Evolutionary conservation across 805 yeast genomes (phyloP), one percentile per base, ranked within the genome.

Genomic region (Candida ulmi): DNA sequence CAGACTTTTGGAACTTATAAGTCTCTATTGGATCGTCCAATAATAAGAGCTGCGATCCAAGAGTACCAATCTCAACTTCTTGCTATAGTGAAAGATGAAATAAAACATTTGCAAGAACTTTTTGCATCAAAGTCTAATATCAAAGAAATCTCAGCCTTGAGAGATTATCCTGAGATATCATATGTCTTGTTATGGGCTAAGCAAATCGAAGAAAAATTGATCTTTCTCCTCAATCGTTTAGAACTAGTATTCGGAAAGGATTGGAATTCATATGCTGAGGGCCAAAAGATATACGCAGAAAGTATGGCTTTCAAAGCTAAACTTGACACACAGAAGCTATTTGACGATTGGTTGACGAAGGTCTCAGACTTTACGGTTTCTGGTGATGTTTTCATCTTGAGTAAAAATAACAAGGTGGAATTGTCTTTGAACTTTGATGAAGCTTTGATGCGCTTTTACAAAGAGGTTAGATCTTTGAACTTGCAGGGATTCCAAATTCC

Each of bases 221-320:
- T 60, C 4, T 56, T 60, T 18, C 54, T 78, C n/a, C 50, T 67
- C 25, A 47, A 55, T 4, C 65, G 76, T 24, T 58, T 81, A 8
- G 76, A 73, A 33, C 56, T 67, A 11, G 66, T 81, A 4, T 60
- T 83, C 8, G 85, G 88, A 0, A 52, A 65, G 15, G 76, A 77
- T 8, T 83, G 90, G 90, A 61, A 57, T 17, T 60, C 67, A 9
- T 77, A 75, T 42, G 72, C 80, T 2, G 88, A 80, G 38, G 96
- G 96, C 0, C 72, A 69, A 38, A 74, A 71, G 44, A 72, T 91
- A 1, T 63, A 71, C 11, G 56, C 64, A 2, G 85, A 77, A 43
- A 67, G 76, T 18, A 48, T 55, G 2, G 57, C 63, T 0, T 64
- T 84, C 35, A 50, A 65, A n/a, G 58, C 64, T 18, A 73, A 69